Evolutionary conservation across 345 rosid species (phyloP).

Genomic region (Triadica sebifera): DNA sequence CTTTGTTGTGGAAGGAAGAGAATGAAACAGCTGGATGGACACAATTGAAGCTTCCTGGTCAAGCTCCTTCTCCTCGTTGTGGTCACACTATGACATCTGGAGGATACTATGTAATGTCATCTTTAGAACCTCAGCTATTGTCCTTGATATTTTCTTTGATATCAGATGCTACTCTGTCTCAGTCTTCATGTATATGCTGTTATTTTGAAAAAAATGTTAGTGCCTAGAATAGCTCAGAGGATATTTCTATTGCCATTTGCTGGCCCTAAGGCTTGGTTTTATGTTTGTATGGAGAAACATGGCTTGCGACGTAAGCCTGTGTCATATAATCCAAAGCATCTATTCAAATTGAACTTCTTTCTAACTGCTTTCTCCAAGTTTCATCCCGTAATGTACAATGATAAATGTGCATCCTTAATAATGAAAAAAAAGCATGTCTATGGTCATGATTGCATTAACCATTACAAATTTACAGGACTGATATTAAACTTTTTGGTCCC

Average conservation of each 20-base stretch:
- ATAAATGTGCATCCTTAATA: not conserved
- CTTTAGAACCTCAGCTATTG: slow-evolving; percentile 21
- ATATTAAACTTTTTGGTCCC: not conserved
- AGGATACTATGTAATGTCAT: slow-evolving; percentile 74
- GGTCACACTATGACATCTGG: slow-evolving; percentile 92
- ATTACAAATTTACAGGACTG: not conserved
- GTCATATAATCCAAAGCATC: not conserved
- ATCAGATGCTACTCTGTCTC: not conserved
- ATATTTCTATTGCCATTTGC: not conserved
- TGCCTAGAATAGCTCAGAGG: not conserved
- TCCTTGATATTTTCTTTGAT: slow-evolving; percentile 1
- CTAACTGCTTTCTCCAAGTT: not conserved
- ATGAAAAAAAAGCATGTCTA: not conserved
- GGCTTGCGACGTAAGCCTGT: no score
- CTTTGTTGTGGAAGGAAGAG: slow-evolving; percentile 86
- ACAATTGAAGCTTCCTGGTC: slow-evolving; percentile 98
- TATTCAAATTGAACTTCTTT: not conserved
- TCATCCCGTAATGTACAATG: no score
- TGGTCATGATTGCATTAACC: not conserved
- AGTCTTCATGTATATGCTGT: not conserved
- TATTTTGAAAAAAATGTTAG: not conserved
- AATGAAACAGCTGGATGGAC: slow-evolving; percentile 98
- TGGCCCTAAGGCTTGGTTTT: not conserved
- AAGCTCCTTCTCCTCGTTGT: slow-evolving; percentile 90
- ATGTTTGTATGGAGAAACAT: not conserved